phyloP scores from a whole-genome alignment of 306 rosid species.

The Glycine soja region DNA sequence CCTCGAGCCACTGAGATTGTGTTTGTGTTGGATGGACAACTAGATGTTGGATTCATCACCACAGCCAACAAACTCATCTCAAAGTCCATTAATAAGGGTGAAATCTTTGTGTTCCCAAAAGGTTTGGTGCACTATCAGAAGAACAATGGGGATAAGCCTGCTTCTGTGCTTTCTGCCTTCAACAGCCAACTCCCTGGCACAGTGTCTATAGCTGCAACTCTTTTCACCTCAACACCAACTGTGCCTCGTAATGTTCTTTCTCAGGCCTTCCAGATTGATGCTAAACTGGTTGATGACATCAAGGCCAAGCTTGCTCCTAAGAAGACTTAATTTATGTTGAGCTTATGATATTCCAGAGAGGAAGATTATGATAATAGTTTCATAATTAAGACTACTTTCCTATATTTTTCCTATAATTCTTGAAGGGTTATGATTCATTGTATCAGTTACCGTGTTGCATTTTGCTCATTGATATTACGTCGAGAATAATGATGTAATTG shows the following conservation, averaged over 20 bases:
- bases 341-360: too few species aligned
- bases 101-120: slow-evolving; percentile 63
- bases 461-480: slow-evolving; percentile 3
- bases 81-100: slow-evolving; percentile 57
- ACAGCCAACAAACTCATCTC: slow-evolving; percentile 58
- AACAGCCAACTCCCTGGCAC: slow-evolving; percentile 66
- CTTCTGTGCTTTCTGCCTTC: slow-evolving; percentile 59
- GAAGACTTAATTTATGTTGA: slow-evolving; percentile 33
- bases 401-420: not conserved
- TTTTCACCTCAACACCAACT: slow-evolving; percentile 54
- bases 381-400: not conserved
- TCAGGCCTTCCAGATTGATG: slow-evolving; percentile 57
- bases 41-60: slow-evolving; percentile 59
- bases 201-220: slow-evolving; percentile 50
- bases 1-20: slow-evolving; percentile 65
- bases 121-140: slow-evolving; percentile 61
- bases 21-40: slow-evolving; percentile 59
- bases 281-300: slow-evolving; percentile 47
- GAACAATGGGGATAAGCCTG: slow-evolving; percentile 54
- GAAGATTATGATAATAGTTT: not conserved
- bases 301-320: slow-evolving; percentile 62
- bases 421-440: slow-evolving; percentile 24
- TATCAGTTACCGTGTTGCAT: slow-evolving; percentile 9
- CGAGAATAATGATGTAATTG: slow-evolving; percentile 27
- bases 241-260: slow-evolving; percentile 57